Conservation (phyloP, 768 basidiomycete species). For the Rhodocollybia butyracea region DNA sequence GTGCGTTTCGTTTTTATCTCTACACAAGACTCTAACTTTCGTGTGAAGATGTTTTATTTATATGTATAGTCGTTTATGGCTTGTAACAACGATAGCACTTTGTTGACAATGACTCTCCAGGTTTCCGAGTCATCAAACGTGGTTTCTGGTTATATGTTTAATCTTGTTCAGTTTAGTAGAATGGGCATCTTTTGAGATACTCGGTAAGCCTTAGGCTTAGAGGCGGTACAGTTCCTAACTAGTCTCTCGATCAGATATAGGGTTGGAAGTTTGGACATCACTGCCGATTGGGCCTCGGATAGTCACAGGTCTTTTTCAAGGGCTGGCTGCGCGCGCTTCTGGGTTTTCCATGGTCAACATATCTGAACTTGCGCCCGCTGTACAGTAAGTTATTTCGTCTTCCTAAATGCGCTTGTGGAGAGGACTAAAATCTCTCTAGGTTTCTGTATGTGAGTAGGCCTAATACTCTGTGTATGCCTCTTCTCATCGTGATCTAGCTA, state of each 20-base stretch:
- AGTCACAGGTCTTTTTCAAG: conserved; percentile 51
- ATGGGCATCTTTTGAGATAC: conserved; percentile 67
- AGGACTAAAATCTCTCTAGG: conserved; percentile 23
- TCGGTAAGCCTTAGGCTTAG: conserved; percentile 33
- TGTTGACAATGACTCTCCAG: conserved; percentile 17
- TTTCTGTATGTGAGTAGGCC: conserved; percentile 71
- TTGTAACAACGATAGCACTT: not conserved
- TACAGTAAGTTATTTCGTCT: conserved; percentile 46
- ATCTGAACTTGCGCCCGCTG: conserved; percentile 57
- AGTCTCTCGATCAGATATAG: conserved; percentile 29
- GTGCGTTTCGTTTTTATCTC: conserved; percentile 23
- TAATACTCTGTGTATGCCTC: too few relatives aligned
- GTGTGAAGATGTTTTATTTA: conserved; percentile 57
- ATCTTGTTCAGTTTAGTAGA: conserved; percentile 60
- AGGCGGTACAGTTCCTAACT: not conserved
- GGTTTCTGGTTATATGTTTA: conserved; percentile 62
- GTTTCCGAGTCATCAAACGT: conserved; percentile 74
- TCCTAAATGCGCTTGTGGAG: not conserved
- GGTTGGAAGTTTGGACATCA: conserved; percentile 34
- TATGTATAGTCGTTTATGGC: conserved; percentile 29
- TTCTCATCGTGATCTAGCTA: too few relatives aligned
- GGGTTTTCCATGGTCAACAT: conserved; percentile 48
- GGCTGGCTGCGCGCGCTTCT: conserved; percentile 49
- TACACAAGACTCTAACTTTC: not conserved
- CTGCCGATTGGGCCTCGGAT: conserved; percentile 36